These are phyloP conservation scores for Zostera marina DNA, from an alignment of 116 monocot genomes.

Conservation along the genomic window DNA sequence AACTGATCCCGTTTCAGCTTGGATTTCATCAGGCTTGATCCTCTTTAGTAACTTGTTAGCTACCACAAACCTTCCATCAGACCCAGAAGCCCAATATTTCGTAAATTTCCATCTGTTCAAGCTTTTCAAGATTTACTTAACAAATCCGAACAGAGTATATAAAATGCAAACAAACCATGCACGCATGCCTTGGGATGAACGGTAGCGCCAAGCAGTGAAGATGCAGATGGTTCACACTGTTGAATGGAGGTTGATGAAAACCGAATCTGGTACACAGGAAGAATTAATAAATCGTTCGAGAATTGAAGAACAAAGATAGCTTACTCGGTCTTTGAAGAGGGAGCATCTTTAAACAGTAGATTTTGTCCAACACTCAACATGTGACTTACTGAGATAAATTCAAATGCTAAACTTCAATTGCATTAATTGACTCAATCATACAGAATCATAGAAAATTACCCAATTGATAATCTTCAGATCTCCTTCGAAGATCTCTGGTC, in stretches of 20 bases:
- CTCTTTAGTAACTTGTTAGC: slow-evolving; percentile 9
- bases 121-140: neutral
- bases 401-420: too few relatives aligned
- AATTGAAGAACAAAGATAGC: too few relatives aligned
- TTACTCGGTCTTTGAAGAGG: slow-evolving; percentile 40
- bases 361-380: slow-evolving; percentile 55
- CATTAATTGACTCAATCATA: neutral
- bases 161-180: neutral
- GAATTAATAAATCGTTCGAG: too few relatives aligned
- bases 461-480: slow-evolving; percentile 45
- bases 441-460: slow-evolving; percentile 18
- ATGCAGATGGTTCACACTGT: slow-evolving; percentile 92
- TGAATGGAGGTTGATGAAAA: slow-evolving; percentile 82
- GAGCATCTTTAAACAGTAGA: slow-evolving; percentile 39
- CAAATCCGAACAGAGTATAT: slow-evolving; percentile 10
- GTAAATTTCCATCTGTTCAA: slow-evolving; percentile 10
- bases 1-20: too few relatives aligned
- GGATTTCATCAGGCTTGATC: slow-evolving; percentile 26
- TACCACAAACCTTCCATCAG: slow-evolving; percentile 13
- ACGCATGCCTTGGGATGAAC: slow-evolving; percentile 60
- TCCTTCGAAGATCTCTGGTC: slow-evolving; percentile 33
- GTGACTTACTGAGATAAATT: slow-evolving; percentile 43
- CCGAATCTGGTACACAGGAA: too few relatives aligned
- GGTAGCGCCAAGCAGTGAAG: slow-evolving; percentile 84
- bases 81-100: slow-evolving; percentile 14